Base-by-base conservation (phyloP, 1,284 basidiomycete genomes). In the Pholiota adiposa region DNA sequence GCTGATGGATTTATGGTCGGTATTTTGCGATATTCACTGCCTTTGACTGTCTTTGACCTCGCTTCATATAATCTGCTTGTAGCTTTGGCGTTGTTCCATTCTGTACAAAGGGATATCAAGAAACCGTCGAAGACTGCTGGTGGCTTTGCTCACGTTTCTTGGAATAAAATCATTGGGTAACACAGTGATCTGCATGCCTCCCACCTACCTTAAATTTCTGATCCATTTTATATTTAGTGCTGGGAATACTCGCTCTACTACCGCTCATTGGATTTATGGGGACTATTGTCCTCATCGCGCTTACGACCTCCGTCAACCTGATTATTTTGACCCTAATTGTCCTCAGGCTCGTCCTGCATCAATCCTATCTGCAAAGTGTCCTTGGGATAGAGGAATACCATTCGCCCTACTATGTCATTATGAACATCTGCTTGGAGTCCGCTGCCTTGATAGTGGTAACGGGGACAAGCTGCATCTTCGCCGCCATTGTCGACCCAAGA, bases 1-100 rank as follows among this genome's bases (percentile, higher is more conserved):
- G 53, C 53, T 19, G 53, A 54, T 34, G 53, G 53, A 25, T 36
- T 54, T n/a, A 54, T 54, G 53, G 53, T 54, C 11, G 7, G 53
- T 36, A 5, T n/a, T 40, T 25, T 23, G n/a, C 3, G 2, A 25
- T 54, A 19, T 29, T 18, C 6, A 43, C 25, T 43, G 27, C 9
- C 23, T 7, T 19, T 4, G 4, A 31, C 29, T 25, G 41, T 25
- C 27, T 19, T 23, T n/a, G 21, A 40, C 23, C 3, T 27, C 3
- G 4, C 16, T 25, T 40, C 12, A 19, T 18, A 21, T n/a, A 21
- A 25, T 44, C 25, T 14, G 25, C 18, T 4, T 40, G 11, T 21
- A 54, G 53, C 41, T 54, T 9, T 54, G 53, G 53, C 27, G 53
- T 2, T 54, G 53, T 18, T 2, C 44, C 4, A 16, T 54, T 1